Base-by-base conservation (phyloP, 768 basidiomycete genomes). In the Panus rudis region DNA sequence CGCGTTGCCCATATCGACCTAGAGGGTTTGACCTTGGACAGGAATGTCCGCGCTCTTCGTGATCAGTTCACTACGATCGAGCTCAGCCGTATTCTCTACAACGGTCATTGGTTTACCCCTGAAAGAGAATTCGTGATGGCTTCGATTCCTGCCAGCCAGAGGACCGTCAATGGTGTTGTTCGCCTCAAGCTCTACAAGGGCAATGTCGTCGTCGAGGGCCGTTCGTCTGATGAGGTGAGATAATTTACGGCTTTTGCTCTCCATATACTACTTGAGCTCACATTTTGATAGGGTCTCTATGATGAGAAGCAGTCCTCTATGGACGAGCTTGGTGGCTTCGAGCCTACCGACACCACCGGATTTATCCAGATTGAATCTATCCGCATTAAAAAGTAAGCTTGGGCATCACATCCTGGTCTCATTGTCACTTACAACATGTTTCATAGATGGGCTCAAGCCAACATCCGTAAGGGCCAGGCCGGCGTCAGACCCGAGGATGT, bases 91-190 rank as follows among this genome's bases (percentile, higher is more conserved):
- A 93, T 99, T 58, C 70, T 99, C 37, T 98, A 99, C 75, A 97
- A 98, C 60, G 96, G 94, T 27, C 92, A 94, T 70, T 98, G 92
- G 81, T 99, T 97, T 77, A 94, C 92, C n/a, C 93, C 96, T 35
- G 96, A 98, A 68, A 78, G 94, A 52, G 96, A 97, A 67, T 98
- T 98, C 58, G 69, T 98, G 57, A 84, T 83, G 33, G 81, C 83
- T 57, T 78, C 87, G 42, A 91, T 98, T 59, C 91, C 92, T 4
- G 82, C 91, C 31, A 91, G 87, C 63, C 96, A 99, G 71, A 76
- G 87, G 65, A 96, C 92, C 20, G 96, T 99, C 52, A 98, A 97
- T 56, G 96, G 96, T 35, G 62, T 84, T 35, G 92, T 98, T 41
- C 77, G 84, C 44, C 67, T 99, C 55, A 90, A 91, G 64, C 68